phyloP scores from a whole-genome alignment of 2,329 filamentous ascomycete genomes.

The Corniculantispora saksenae region DNA sequence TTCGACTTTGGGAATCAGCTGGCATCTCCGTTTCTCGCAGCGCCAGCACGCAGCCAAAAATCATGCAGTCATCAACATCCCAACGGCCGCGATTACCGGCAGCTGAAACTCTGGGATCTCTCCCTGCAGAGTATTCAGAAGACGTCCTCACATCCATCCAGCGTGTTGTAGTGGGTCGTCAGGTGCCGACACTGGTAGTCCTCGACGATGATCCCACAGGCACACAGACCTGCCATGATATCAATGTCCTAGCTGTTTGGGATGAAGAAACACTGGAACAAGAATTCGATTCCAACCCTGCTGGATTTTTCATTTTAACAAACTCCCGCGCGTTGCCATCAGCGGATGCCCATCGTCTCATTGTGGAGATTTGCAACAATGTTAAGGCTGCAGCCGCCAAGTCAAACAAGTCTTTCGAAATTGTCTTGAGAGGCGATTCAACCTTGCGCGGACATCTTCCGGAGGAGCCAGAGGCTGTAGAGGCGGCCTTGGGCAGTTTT shows the following conservation, averaged over 20 bases:
- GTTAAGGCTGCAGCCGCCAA: constrained; percentile 45
- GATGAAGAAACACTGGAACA: constrained; percentile 43
- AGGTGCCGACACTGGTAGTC: constrained; percentile 39
- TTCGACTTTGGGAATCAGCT: constrained; percentile 40
- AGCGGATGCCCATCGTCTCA: constrained; percentile 45
- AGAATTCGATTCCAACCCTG: constrained; percentile 42
- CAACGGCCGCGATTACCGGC: constrained; percentile 22
- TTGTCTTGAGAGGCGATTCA: constrained; percentile 57
- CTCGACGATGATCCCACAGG: constrained; percentile 60
- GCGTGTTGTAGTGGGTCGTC: constrained; percentile 22
- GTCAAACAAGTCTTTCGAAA: constrained; percentile 46
- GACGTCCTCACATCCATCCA: constrained; percentile 27
- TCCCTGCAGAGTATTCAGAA: constrained; percentile 26
- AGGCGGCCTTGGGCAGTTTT: constrained; percentile 47
- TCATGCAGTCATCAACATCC: neutral
- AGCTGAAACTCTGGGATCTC: constrained; percentile 24
- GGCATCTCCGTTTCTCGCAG: constrained; percentile 26
- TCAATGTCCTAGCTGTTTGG: constrained; percentile 57
- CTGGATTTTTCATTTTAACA: constrained; percentile 60
- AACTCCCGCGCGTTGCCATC: constrained; percentile 57
- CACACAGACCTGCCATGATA: constrained; percentile 60
- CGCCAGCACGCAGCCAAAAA: constrained; percentile 4
- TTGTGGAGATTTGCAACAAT: constrained; percentile 50
- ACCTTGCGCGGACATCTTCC: constrained; percentile 58
- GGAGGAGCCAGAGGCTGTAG: constrained; percentile 52